Evolutionary conservation across 176 grass and related monocot genomes (phyloP).

Genomic region (Cenchrus purpureus): DNA sequence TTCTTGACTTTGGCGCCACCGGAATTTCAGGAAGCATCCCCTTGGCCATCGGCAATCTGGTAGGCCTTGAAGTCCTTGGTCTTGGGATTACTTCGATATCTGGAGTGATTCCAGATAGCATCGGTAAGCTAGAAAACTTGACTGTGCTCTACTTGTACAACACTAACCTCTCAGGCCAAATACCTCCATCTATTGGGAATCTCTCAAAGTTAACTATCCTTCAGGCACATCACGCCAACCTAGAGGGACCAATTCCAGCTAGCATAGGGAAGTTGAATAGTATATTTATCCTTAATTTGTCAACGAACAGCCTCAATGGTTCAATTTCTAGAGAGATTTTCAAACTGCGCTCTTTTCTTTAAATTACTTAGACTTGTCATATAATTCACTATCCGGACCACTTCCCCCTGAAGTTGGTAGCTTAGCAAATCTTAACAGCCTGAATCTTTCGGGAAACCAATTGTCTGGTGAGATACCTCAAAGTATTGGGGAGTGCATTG

Average conservation of each 20-base stretch:
- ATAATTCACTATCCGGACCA: conserved; percentile 12
- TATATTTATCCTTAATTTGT: background rate
- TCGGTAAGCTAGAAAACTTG: conserved; percentile 10
- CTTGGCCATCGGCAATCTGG: background rate
- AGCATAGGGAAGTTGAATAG: background rate
- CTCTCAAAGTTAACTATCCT: background rate
- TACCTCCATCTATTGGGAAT: conserved; percentile 33
- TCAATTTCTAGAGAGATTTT: background rate
- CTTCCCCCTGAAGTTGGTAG: conserved; percentile 18
- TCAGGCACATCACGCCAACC: rapidly evolving
- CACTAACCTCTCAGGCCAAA: background rate
- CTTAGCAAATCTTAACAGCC: background rate
- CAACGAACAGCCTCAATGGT: too few species aligned
- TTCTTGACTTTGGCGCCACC: background rate
- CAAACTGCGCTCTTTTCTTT: background rate
- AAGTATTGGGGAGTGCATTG: too few species aligned
- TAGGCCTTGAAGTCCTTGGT: background rate
- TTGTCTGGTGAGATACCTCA: too few species aligned
- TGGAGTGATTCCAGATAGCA: conserved; percentile 23
- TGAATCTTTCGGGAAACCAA: background rate
- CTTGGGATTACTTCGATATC: background rate
- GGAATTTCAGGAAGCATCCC: conserved; percentile 27
- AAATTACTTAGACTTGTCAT: background rate
- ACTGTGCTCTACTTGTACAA: rapidly evolving
- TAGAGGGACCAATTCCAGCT: conserved; percentile 14